Conservation (phyloP, 2,329 filamentous ascomycete species). For the Cordyceps tenuipes region DNA sequence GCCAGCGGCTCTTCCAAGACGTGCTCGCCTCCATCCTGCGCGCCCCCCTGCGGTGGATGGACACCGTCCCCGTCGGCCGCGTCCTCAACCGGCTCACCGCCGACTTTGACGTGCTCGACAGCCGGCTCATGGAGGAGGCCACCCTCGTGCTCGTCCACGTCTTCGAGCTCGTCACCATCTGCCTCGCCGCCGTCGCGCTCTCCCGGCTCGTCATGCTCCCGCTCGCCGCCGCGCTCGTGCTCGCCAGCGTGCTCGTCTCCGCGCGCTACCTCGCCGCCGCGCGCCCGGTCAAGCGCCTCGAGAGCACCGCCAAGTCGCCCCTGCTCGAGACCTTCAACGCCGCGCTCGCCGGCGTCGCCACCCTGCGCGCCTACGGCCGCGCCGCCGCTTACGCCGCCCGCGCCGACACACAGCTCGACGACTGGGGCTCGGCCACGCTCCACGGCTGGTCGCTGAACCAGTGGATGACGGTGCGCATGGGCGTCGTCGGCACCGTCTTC, state of each 20-base stretch:
- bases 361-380: constrained; percentile 69
- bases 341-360: constrained; percentile 63
- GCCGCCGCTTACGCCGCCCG: constrained; percentile 54
- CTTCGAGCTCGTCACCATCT: constrained; percentile 55
- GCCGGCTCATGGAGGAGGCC: constrained; percentile 54
- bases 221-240: constrained; percentile 49
- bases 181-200: constrained; percentile 57
- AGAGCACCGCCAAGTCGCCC: constrained; percentile 68
- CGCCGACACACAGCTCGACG: constrained; percentile 64
- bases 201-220: constrained; percentile 54
- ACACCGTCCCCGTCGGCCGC: constrained; percentile 69
- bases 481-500: constrained; percentile 61
- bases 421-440: constrained; percentile 56
- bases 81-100: constrained; percentile 71
- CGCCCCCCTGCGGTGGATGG: constrained; percentile 69
- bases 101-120: constrained; percentile 69
- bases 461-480: constrained; percentile 69
- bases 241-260: constrained; percentile 48
- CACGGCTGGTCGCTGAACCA: constrained; percentile 65
- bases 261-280: constrained; percentile 58
- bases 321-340: constrained; percentile 74
- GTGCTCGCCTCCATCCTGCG: constrained; percentile 60
- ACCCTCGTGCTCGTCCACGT: constrained; percentile 49
- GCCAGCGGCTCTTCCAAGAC: constrained; percentile 55
- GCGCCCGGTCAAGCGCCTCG: constrained; percentile 66